phyloP scores from a whole-genome alignment of 495 filamentous ascomycete species.

The Lophiostoma macrostomum region DNA sequence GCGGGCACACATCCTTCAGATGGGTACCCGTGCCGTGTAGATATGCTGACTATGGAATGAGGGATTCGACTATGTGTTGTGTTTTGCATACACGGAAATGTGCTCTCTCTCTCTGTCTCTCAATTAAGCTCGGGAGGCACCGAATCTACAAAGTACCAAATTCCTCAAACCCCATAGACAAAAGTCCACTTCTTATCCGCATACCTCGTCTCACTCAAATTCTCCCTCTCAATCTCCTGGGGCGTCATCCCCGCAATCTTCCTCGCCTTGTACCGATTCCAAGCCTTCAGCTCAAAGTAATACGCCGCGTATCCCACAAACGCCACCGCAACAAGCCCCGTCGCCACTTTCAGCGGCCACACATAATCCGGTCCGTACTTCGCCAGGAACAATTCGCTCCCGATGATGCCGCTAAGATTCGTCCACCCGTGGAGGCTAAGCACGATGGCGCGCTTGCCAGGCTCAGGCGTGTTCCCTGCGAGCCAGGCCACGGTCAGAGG shows the following conservation, averaged over 20 bases:
- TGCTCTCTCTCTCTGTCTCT: too few relatives aligned
- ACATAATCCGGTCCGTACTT: not conserved
- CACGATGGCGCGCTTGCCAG: conserved; percentile 11
- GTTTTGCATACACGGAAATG: too few relatives aligned
- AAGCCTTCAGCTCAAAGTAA: not conserved
- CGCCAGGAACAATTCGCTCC: conserved; percentile 23
- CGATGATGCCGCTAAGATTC: conserved; percentile 26
- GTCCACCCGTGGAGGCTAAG: conserved; percentile 24
- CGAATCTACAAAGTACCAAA: too few relatives aligned
- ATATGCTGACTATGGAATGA: too few relatives aligned
- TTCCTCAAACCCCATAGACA: not conserved
- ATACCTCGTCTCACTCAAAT: not conserved
- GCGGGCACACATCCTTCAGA: too few relatives aligned
- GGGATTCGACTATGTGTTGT: too few relatives aligned
- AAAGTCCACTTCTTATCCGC: conserved; percentile 1
- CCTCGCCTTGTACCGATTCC: not conserved
- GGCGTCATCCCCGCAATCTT: not conserved
- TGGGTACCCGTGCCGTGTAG: too few relatives aligned
- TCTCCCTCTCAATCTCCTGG: not conserved
- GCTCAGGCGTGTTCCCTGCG: conserved; percentile 22
- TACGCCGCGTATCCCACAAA: not conserved
- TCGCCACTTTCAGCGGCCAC: not conserved
- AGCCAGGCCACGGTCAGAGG: conserved; percentile 24
- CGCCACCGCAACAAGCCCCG: not conserved
- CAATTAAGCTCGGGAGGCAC: too few relatives aligned